These are phyloP conservation scores for Huntiella moniliformis DNA, from an alignment of 2,329 filamentous ascomycete genomes.

Conservation along the genomic window DNA sequence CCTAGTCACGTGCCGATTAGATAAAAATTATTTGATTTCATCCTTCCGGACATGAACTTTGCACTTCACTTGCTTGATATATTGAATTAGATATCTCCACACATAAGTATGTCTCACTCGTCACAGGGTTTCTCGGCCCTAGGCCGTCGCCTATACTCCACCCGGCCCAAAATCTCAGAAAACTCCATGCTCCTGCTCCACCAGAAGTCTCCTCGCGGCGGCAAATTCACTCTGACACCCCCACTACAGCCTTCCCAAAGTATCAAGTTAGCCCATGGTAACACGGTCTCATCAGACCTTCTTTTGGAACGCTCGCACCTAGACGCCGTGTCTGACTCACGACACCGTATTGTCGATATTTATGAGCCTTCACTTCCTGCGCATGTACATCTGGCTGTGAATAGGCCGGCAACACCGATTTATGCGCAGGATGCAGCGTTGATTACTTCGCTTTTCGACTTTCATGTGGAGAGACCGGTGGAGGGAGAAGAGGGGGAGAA, in stretches of 20 bases:
- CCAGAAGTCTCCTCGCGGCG: conserved; percentile 17
- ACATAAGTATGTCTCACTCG: too few species aligned
- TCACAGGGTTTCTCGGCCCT: too few species aligned
- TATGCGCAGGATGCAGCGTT: conserved; percentile 59
- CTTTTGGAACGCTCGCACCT: conserved; percentile 46
- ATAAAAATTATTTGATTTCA: conserved; percentile 6
- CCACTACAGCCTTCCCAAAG: conserved; percentile 18
- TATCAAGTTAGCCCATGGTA: conserved; percentile 26
- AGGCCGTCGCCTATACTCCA: too few species aligned
- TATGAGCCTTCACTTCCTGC: conserved; percentile 51
- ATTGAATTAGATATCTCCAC: too few species aligned
- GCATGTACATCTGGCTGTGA: conserved; percentile 44
- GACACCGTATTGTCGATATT: conserved; percentile 32
- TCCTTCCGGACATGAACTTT: too few species aligned
- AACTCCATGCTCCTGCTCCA: conserved; percentile 21
- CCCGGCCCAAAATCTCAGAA: too few species aligned
- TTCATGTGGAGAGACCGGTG: conserved; percentile 33
- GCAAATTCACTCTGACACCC: conserved; percentile 22
- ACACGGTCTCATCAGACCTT: conserved; percentile 28
- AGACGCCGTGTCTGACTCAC: conserved; percentile 37
- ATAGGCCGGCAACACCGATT: conserved; percentile 53
- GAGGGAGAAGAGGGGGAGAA: conserved; percentile 20
- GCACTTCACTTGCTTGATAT: too few species aligned
- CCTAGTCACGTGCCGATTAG: conserved; percentile 8
- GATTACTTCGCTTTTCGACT: conserved; percentile 58